Evolutionary conservation across 768 basidiomycete species (phyloP).

Genomic region (Panaeolus papilionaceus): DNA sequence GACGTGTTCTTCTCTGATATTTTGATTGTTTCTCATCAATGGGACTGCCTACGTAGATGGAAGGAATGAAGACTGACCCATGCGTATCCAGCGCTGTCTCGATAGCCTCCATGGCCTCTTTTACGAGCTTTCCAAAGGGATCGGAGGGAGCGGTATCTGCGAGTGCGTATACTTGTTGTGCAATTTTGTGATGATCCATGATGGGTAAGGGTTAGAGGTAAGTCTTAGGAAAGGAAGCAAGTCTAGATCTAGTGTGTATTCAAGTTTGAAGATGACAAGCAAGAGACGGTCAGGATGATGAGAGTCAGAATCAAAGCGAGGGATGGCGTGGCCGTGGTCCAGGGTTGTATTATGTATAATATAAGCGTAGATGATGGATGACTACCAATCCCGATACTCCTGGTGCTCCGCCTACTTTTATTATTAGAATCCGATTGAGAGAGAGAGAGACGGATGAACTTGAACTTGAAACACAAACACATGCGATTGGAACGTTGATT

Average conservation of each 20-base stretch:
- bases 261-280: no score
- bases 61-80: constrained; percentile 63
- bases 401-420: no score
- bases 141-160: constrained; percentile 53
- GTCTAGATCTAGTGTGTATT: no score
- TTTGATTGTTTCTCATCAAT: constrained; percentile 25
- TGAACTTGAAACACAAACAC: no score
- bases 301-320: background rate
- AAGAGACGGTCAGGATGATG: background rate
- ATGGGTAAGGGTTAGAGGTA: background rate
- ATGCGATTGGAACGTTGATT: no score
- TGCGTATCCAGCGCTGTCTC: constrained; percentile 76
- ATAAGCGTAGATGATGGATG: background rate
- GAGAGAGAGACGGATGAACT: no score
- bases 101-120: constrained; percentile 84
- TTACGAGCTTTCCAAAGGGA: constrained; percentile 64
- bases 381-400: no score
- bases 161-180: constrained; percentile 65
- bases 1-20: constrained; percentile 64
- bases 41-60: constrained; percentile 4
- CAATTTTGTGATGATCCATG: constrained; percentile 60
- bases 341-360: background rate
- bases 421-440: no score
- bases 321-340: background rate
- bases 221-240: no score